Evolutionary conservation across 139 green algal species (phyloP).

Genomic region (Micromonas pusilla): DNA sequence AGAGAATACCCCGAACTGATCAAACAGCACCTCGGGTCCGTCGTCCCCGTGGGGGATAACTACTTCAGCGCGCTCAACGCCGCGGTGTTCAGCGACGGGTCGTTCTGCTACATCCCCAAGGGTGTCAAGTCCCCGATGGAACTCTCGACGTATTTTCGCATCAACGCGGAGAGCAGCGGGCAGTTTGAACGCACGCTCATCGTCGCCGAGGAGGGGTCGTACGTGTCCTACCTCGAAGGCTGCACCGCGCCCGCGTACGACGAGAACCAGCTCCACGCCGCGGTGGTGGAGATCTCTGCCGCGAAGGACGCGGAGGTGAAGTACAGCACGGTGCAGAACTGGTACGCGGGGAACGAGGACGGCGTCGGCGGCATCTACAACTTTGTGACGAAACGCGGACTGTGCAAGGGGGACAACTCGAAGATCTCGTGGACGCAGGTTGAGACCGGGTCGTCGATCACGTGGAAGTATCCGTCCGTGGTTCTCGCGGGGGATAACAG

Average conservation of each 20-base stretch:
- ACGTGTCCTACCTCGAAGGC: conserved; percentile 94
- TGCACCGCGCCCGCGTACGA: conserved; percentile 94
- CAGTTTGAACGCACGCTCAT: conserved; percentile 99
- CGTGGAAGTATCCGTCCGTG: conserved; percentile 97
- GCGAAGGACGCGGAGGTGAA: conserved; percentile 91
- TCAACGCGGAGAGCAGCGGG: conserved; percentile 92
- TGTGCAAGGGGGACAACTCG: conserved; percentile 81
- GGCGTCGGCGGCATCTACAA: conserved; percentile 97
- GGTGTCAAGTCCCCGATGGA: conserved; percentile 94
- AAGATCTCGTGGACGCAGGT: conserved; percentile 99
- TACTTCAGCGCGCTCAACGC: conserved; percentile 96
- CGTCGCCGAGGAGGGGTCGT: conserved; percentile 83
- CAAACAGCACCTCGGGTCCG: conserved; percentile 61
- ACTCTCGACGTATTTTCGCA: conserved; percentile 98
- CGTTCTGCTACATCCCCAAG: conserved; percentile 97
- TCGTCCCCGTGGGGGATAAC: conserved; percentile 88
- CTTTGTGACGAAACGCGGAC: conserved; percentile 97
- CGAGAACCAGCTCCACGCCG: conserved; percentile 93
- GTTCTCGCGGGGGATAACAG: conserved; percentile 88
- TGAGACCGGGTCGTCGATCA: conserved; percentile 95
- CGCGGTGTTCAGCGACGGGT: conserved; percentile 95
- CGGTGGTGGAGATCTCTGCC: conserved; percentile 90
- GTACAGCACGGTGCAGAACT: conserved; percentile 99
- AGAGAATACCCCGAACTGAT: conserved; percentile 93
- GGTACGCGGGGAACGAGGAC: conserved; percentile 88